These are phyloP conservation scores for Ceratocystis smalleyi DNA, from an alignment of 2,329 filamentous ascomycete genomes.

Conservation along the genomic window DNA sequence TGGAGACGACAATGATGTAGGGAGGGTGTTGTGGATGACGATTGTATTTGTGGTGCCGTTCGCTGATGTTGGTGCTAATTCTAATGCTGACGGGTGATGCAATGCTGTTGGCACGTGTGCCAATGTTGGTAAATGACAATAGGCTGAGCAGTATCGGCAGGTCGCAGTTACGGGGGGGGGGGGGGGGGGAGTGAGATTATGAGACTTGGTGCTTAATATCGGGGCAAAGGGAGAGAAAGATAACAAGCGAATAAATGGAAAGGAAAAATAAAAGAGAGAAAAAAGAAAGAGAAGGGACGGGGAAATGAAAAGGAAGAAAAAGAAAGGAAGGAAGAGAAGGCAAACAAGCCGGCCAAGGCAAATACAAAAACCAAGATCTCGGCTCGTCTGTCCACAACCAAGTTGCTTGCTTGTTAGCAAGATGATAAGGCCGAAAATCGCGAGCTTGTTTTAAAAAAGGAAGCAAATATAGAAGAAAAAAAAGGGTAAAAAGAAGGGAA, in stretches of 20 bases:
- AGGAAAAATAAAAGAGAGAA: background rate
- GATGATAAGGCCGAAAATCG: conserved; percentile 1
- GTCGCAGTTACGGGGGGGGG: background rate
- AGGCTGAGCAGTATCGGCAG: background rate
- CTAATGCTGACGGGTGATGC: background rate
- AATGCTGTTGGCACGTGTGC: background rate
- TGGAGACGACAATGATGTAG: background rate
- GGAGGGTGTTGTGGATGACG: background rate
- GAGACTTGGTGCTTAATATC: background rate
- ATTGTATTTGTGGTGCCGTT: background rate
- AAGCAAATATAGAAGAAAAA: conserved; percentile 19
- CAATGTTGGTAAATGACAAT: background rate
- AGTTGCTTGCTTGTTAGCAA: background rate
- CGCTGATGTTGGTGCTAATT: background rate
- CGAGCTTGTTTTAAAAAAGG: conserved; percentile 1
- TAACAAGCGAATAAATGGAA: background rate
- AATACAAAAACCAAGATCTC: background rate
- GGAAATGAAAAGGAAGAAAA: background rate
- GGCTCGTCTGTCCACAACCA: background rate
- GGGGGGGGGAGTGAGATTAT: background rate
- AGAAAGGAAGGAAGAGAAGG: background rate
- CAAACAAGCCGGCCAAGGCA: background rate
- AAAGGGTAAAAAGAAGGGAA: background rate
- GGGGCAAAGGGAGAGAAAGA: background rate
- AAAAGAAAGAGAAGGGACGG: background rate